phyloP scores from a whole-genome alignment of 441 rosid species.

The Erodium trifolium region DNA sequence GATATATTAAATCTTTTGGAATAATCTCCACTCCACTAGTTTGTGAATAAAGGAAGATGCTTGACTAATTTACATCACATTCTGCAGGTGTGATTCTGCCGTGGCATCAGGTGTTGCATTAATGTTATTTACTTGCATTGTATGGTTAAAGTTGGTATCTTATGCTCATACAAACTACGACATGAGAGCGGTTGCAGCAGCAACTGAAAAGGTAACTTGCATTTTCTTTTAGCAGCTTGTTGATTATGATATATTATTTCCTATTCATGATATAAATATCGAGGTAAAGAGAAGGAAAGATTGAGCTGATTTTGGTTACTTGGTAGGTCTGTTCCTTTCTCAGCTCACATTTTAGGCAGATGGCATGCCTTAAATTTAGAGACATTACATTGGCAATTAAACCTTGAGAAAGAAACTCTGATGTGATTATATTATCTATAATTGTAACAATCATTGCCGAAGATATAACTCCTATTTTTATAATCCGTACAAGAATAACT shows the following conservation, averaged over 20 bases:
- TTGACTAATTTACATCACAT: constrained; percentile 6
- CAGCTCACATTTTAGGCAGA: not conserved
- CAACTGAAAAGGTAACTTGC: constrained; percentile 51
- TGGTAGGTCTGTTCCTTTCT: not conserved
- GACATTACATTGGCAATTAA: not conserved
- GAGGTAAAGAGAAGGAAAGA: not conserved
- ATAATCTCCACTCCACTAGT: not conserved
- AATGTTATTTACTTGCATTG: constrained; percentile 82
- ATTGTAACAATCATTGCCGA: not conserved
- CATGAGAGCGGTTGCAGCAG: constrained; percentile 56
- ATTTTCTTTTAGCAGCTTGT: constrained; percentile 4
- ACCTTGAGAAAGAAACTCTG: not conserved
- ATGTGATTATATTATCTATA: not conserved
- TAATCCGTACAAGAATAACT: not conserved
- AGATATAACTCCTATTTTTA: not conserved
- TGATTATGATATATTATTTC: not conserved
- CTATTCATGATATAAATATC: constrained; percentile 7
- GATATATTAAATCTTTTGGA: not conserved
- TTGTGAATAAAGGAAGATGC: not conserved
- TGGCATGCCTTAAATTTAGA: not conserved
- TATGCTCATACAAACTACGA: constrained; percentile 85
- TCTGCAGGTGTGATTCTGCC: constrained; percentile 80
- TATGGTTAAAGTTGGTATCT: constrained; percentile 83
- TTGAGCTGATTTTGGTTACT: not conserved
- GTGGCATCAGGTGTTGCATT: constrained; percentile 60